A percentile compares a stretch with the other conserved stretches of the same genome.
Evolutionary conservation across 2,329 filamentous ascomycete genomes (phyloP).

Genomic region (Elsinoe perseae): DNA sequence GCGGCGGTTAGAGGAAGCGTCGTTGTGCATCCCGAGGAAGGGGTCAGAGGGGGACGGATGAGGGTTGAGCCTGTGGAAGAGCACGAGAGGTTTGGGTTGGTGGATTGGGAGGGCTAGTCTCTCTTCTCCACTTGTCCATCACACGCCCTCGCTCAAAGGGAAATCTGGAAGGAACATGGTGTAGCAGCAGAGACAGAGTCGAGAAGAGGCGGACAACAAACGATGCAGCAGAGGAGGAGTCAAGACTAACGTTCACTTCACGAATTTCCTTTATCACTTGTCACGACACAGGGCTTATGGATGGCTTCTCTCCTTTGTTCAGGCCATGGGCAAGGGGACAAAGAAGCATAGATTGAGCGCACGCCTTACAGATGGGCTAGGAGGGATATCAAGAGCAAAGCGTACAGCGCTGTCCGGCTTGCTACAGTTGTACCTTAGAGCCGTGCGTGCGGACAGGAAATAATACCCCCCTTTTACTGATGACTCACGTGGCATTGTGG

Average conservation of each 20-base stretch:
- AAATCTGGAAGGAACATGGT: too few relatives aligned
- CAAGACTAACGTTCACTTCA: constrained; percentile 1
- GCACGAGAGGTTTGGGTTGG: constrained; percentile 21
- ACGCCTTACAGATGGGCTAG: not conserved
- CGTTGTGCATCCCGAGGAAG: constrained; percentile 35
- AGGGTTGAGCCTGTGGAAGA: constrained; percentile 24
- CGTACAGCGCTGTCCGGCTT: not conserved
- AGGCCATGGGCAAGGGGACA: not conserved
- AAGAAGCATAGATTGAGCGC: not conserved
- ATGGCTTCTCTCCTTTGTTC: not conserved
- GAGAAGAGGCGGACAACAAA: not conserved
- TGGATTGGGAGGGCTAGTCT: not conserved
- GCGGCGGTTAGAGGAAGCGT: constrained; percentile 41
- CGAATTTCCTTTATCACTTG: not conserved
- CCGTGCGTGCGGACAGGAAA: too few relatives aligned
- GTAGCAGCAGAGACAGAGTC: too few relatives aligned
- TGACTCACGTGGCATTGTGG: too few relatives aligned
- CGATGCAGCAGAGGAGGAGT: not conserved
- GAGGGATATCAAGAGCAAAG: not conserved
- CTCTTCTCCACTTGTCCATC: too few relatives aligned
- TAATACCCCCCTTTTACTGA: too few relatives aligned
- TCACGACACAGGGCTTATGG: not conserved
- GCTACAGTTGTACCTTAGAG: not conserved
- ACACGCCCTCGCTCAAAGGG: too few relatives aligned
- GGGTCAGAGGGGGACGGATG: constrained; percentile 27